A percentile compares a stretch with the other conserved stretches of the same genome.
These are phyloP conservation scores for Chlamydomonas sphaeroides DNA, from an alignment of 139 green algal species.

Conservation along the genomic window DNA sequence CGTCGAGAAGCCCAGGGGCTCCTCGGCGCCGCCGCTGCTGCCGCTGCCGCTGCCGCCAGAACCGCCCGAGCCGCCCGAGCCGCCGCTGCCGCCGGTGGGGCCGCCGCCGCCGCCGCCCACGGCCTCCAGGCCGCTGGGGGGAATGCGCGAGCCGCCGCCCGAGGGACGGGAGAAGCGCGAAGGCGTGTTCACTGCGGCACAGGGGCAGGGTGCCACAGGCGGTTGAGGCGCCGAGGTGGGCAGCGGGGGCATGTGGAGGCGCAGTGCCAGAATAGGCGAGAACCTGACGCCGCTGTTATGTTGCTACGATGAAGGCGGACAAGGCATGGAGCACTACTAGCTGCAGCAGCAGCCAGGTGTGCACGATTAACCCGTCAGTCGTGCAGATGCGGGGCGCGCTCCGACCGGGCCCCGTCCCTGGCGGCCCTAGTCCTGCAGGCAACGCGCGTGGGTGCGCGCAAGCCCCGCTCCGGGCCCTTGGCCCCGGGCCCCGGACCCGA, in stretches of 20 bases:
- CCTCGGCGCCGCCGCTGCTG: background rate
- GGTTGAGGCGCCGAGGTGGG: background rate
- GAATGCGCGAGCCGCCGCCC: slow-evolving; percentile 26
- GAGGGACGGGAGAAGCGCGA: slow-evolving; percentile 28
- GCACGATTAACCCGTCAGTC: too few relatives aligned
- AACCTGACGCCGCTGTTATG: background rate
- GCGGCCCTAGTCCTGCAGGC: too few relatives aligned
- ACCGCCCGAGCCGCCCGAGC: background rate
- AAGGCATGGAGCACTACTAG: too few relatives aligned
- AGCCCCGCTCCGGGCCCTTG: too few relatives aligned
- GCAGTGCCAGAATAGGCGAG: background rate
- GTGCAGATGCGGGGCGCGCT: too few relatives aligned
- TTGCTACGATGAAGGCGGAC: too few relatives aligned
- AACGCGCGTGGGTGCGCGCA: too few relatives aligned
- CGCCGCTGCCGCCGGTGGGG: background rate
- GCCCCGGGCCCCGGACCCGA: too few relatives aligned
- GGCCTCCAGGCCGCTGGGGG: background rate
- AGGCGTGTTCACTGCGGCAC: background rate
- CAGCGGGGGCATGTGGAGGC: background rate
- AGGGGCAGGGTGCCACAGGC: background rate
- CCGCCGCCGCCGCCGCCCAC: background rate
- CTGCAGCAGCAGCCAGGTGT: too few relatives aligned
- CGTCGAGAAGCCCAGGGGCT: slow-evolving; percentile 13
- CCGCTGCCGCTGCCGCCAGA: background rate
- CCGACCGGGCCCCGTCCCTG: too few relatives aligned